These are phyloP conservation scores for Erigeron philadelphicus DNA, from an alignment of 140 eudicot species.

Conservation along the genomic window DNA sequence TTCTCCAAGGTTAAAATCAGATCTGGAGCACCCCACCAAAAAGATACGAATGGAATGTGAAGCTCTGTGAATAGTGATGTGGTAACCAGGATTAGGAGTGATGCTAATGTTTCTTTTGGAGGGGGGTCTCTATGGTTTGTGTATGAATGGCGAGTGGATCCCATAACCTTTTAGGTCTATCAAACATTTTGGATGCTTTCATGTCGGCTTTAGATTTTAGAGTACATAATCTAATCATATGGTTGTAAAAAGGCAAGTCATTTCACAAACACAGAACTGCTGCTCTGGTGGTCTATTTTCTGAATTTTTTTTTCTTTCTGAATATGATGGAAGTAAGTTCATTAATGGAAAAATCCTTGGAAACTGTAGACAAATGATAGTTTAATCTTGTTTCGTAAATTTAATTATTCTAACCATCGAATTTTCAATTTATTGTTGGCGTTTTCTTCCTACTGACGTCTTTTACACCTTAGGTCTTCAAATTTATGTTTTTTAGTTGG, in stretches of 20 bases:
- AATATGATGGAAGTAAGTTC: not conserved
- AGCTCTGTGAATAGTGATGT: conserved; percentile 25
- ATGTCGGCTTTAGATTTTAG: not conserved
- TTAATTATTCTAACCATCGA: not conserved
- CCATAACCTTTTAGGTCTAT: conserved; percentile 5
- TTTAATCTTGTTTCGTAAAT: not conserved
- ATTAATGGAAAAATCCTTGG: not conserved
- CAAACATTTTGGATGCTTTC: not conserved
- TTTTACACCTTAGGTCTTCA: too few relatives aligned
- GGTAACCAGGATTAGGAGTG: conserved; percentile 22
- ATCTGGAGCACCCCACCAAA: conserved; percentile 19
- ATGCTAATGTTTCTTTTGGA: not conserved
- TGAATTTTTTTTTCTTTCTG: not conserved
- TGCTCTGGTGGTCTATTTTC: not conserved
- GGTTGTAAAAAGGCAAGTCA: not conserved
- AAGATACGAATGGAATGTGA: conserved; percentile 22
- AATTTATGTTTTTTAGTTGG: too few relatives aligned
- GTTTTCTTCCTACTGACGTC: not conserved
- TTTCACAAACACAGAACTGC: not conserved
- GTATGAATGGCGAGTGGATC: conserved; percentile 1
- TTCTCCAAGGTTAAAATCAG: conserved; percentile 9
- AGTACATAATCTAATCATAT: not conserved
- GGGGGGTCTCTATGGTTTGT: conserved; percentile 17
- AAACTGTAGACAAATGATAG: not conserved
- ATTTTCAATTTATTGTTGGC: not conserved